These are phyloP conservation scores for Orobanche coerulescens DNA, from an alignment of 257 asterid genomes.

Conservation along the genomic window DNA sequence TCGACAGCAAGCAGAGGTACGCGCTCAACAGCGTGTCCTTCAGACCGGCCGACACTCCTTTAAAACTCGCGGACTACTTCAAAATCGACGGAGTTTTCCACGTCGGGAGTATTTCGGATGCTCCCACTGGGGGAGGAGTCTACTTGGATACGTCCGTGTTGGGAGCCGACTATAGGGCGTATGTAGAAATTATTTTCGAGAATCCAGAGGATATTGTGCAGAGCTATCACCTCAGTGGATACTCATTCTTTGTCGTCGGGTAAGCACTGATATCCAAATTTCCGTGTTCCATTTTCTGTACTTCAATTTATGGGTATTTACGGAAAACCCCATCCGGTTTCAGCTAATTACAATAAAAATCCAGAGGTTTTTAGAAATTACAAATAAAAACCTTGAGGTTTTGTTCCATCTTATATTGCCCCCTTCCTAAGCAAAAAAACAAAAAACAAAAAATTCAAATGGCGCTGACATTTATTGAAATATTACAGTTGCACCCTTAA, in stretches of 20 bases:
- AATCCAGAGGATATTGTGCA: constrained; percentile 63
- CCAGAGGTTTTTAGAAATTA: too few relatives aligned
- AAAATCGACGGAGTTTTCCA: constrained; percentile 59
- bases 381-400: too few relatives aligned
- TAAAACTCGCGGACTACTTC: constrained; percentile 72
- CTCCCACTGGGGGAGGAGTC: constrained; percentile 75
- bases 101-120: constrained; percentile 48
- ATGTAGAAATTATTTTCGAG: constrained; percentile 65
- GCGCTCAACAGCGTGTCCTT: constrained; percentile 82
- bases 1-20: constrained; percentile 61
- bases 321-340: too few relatives aligned
- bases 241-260: constrained; percentile 90
- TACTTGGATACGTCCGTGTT: constrained; percentile 73
- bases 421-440: too few relatives aligned
- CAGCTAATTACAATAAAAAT: too few relatives aligned
- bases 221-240: constrained; percentile 83
- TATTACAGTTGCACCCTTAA: too few relatives aligned
- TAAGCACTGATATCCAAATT: constrained; percentile 24
- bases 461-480: too few relatives aligned
- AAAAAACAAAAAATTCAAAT: too few relatives aligned
- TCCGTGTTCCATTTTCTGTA: too few relatives aligned
- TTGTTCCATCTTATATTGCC: too few relatives aligned
- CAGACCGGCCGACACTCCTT: constrained; percentile 57
- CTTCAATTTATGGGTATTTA: too few relatives aligned
- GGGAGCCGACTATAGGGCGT: constrained; percentile 60